phyloP scores from a whole-genome alignment of 148 eudicot genomes.

The Rhododendron mucronatum region DNA sequence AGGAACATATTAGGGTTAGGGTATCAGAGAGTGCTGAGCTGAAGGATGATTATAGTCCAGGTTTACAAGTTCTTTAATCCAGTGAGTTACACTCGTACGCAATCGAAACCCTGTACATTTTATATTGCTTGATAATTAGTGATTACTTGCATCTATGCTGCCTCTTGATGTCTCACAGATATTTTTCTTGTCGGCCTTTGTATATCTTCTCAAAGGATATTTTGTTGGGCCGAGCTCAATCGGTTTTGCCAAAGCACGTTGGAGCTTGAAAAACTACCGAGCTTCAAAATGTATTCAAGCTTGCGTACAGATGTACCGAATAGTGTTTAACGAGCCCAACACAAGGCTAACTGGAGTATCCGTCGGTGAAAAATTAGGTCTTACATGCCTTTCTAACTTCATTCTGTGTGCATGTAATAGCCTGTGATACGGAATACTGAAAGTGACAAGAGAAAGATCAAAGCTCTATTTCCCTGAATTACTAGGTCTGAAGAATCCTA shows the following conservation, averaged over 20 bases:
- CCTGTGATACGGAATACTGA: not conserved
- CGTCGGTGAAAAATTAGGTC: not conserved
- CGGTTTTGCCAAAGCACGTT: not conserved
- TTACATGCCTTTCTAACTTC: not conserved
- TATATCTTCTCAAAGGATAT: not conserved
- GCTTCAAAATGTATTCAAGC: not conserved
- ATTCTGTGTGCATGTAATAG: not conserved
- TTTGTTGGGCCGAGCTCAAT: not conserved
- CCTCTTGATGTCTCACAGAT: not conserved
- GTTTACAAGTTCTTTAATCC: slow-evolving; percentile 2
- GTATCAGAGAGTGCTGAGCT: not conserved
- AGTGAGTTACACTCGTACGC: not conserved
- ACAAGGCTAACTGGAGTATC: not conserved
- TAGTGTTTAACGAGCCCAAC: not conserved
- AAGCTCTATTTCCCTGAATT: not conserved
- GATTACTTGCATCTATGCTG: not conserved
- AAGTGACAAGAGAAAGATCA: not conserved
- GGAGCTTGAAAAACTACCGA: not conserved
- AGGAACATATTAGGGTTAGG: not conserved
- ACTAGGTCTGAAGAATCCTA: not conserved
- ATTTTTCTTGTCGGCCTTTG: not conserved
- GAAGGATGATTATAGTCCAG: not conserved
- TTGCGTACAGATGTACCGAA: not conserved
- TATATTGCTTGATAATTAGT: not conserved
- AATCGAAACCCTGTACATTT: not conserved